phyloP scores from a whole-genome alignment of 2,329 filamentous ascomycete species.

The Corynespora cassiicola region DNA sequence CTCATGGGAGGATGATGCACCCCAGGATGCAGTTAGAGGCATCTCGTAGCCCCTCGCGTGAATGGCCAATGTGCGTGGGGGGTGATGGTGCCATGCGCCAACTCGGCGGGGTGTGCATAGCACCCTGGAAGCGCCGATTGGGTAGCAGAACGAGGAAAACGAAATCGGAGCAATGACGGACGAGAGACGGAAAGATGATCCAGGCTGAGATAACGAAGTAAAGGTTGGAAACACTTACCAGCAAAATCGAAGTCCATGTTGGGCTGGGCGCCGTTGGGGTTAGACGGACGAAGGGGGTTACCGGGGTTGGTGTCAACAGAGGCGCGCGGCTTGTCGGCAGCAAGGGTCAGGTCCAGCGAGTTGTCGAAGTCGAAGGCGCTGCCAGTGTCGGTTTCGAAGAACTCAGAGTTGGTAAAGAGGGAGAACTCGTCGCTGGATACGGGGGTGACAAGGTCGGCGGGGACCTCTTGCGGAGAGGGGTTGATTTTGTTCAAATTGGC shows the following conservation, averaged over 20 bases:
- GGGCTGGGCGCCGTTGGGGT: conserved; percentile 23
- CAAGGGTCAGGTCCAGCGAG: too few species aligned
- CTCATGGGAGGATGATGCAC: conserved; percentile 18
- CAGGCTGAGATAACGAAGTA: conserved; percentile 11
- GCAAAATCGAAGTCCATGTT: conserved; percentile 44
- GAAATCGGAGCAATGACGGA: conserved; percentile 15
- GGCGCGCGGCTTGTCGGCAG: too few species aligned
- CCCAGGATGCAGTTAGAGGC: conserved; percentile 8
- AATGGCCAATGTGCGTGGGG: conserved; percentile 31
- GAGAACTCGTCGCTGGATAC: conserved; percentile 55
- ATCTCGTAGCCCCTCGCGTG: too few species aligned
- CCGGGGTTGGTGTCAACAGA: conserved; percentile 17
- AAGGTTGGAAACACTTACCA: conserved; percentile 31
- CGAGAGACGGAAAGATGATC: conserved; percentile 12
- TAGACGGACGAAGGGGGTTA: conserved; percentile 14
- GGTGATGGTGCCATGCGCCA: conserved; percentile 27
- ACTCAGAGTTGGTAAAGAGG: conserved; percentile 65
- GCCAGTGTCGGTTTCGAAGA: conserved; percentile 69
- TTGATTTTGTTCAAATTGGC: conserved; percentile 81
- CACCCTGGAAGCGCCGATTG: conserved; percentile 28
- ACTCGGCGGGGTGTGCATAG: conserved; percentile 35
- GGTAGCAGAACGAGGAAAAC: conserved; percentile 18
- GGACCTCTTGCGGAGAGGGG: conserved; percentile 49
- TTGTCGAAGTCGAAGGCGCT: conserved; percentile 31
- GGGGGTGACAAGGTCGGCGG: conserved; percentile 48